Conservation (phyloP, 805 yeast genomes). For the Saccharomycopsis sp. region DNA sequence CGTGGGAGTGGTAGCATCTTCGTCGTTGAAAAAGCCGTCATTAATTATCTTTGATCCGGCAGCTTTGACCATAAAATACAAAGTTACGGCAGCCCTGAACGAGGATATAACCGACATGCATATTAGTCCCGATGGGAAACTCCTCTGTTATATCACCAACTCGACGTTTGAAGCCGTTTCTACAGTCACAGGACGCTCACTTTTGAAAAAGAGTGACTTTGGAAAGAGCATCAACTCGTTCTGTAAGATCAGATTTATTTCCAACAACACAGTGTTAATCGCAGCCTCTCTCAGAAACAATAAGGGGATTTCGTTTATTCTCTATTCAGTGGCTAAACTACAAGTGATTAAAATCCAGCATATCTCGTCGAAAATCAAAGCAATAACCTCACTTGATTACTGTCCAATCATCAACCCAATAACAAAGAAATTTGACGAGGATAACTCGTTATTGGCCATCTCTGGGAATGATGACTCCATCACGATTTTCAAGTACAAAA, state of each 20-base stretch:
- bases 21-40: constrained; percentile 44
- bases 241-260: constrained; percentile 39
- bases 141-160: constrained; percentile 57
- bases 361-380: constrained; percentile 39
- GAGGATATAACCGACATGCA: constrained; percentile 58
- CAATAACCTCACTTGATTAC: constrained; percentile 49
- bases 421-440: constrained; percentile 18
- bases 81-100: constrained; percentile 42
- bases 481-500: constrained; percentile 44
- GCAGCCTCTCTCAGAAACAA: constrained; percentile 38
- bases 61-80: constrained; percentile 46
- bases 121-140: constrained; percentile 60
- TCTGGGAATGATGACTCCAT: constrained; percentile 58
- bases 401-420: constrained; percentile 21
- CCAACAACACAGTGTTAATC: constrained; percentile 32
- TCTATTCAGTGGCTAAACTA: constrained; percentile 16
- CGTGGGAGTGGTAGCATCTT: constrained; percentile 62
- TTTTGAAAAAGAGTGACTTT: constrained; percentile 25
- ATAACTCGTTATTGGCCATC: constrained; percentile 31
- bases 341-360: constrained; percentile 9
- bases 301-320: constrained; percentile 34
- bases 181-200: constrained; percentile 38
- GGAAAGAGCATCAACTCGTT: constrained; percentile 28
- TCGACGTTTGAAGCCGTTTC: constrained; percentile 46
- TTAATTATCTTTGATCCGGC: constrained; percentile 56